Percentiles rank a stretch among this genome's conserved stretches.
These are phyloP conservation scores for Dissophora globulifera DNA, from an alignment of 192 early-diverging fungal species.

Conservation along the genomic window DNA sequence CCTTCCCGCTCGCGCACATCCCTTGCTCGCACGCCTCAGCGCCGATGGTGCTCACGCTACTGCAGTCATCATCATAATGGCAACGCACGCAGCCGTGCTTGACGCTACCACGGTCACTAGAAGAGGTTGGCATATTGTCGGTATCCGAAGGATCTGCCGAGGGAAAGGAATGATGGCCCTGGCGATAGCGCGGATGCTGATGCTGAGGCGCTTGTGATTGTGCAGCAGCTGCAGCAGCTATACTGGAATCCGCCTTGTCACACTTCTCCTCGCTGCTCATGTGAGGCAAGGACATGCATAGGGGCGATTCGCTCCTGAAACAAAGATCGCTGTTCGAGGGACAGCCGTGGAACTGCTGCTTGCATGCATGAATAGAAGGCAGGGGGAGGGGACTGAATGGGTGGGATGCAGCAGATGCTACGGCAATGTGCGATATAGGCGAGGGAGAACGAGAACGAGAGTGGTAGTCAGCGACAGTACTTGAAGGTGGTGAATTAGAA, in stretches of 20 bases:
- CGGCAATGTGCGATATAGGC: no score
- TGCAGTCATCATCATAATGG: no score
- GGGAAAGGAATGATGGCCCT: no score
- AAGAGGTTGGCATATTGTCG: no score
- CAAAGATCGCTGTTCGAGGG: neutral
- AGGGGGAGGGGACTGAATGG: neutral
- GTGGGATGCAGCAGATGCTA: no score
- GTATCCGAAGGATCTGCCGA: no score
- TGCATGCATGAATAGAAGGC: neutral
- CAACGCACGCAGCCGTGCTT: no score
- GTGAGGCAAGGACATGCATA: slow-evolving; percentile 16
- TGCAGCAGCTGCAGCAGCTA: neutral
- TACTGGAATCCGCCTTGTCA: neutral
- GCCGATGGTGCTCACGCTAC: no score
- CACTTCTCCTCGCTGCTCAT: slow-evolving; percentile 1
- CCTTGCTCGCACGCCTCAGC: neutral
- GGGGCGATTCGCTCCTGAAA: neutral
- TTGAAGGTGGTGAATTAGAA: neutral
- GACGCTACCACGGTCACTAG: no score
- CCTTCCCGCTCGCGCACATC: neutral
- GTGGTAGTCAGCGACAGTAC: no score
- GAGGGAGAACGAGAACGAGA: slow-evolving; percentile 4
- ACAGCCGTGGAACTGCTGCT: neutral
- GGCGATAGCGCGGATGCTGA: no score
- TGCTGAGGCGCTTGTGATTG: neutral